Conservation (phyloP, 1,139 yeast genomes). For the Zygosaccharomyces pseudobailii region DNA sequence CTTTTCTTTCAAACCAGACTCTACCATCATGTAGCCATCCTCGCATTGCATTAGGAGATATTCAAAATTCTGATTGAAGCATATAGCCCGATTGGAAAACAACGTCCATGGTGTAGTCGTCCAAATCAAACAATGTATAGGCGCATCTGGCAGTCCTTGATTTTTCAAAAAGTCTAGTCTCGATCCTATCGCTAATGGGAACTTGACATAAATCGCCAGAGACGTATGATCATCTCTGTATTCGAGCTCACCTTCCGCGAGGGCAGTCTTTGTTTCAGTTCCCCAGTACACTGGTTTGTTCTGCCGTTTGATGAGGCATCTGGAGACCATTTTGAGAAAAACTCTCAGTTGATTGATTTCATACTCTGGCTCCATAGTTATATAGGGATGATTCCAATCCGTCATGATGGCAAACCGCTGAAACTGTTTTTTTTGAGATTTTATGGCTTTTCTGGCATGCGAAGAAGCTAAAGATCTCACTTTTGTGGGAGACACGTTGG, state of each 20-base stretch:
- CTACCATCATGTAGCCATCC: constrained; percentile 48
- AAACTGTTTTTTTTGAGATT: constrained; percentile 60
- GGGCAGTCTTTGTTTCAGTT: constrained; percentile 85
- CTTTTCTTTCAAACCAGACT: constrained; percentile 39
- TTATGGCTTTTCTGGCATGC: constrained; percentile 65
- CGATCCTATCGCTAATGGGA: constrained; percentile 44
- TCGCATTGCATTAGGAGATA: constrained; percentile 49
- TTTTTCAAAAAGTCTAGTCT: constrained; percentile 6
- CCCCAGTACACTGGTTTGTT: constrained; percentile 98
- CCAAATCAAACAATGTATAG: constrained; percentile 58
- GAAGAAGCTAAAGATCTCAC: constrained; percentile 60
- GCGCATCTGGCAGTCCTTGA: constrained; percentile 4
- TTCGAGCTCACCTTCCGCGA: constrained; percentile 95
- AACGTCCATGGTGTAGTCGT: constrained; percentile 99
- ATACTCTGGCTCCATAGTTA: constrained; percentile 65
- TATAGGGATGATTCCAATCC: constrained; percentile 68
- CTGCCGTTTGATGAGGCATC: constrained; percentile 72
- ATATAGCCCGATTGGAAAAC: constrained; percentile 80
- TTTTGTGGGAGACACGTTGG: constrained; percentile 43
- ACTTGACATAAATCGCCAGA: constrained; percentile 65
- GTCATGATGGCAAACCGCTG: constrained; percentile 74
- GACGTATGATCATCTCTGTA: constrained; percentile 72
- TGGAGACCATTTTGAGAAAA: constrained; percentile 60
- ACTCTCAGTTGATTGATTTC: constrained; percentile 71
- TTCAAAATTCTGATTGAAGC: constrained; percentile 53